A percentile compares a stretch with the other conserved stretches of the same genome.
Conservation (phyloP, 1,284 basidiomycete species). For the Kwoniella shivajii region DNA sequence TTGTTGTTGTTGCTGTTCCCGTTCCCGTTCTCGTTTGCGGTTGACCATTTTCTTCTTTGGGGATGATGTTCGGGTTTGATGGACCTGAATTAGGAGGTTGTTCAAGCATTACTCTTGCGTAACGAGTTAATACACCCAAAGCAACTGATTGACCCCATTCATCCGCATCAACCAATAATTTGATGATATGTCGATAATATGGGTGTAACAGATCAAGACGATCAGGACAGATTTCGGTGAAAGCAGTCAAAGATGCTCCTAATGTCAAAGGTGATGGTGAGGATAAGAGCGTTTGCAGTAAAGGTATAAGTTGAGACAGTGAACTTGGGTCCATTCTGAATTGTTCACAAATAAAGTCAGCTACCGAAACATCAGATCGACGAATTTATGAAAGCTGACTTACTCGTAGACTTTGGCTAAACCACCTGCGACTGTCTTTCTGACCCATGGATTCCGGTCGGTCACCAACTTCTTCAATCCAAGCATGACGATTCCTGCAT, state of each 20-base stretch:
- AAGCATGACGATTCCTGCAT: conserved; percentile 70
- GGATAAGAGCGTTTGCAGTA: conserved; percentile 72
- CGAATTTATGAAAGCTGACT: conserved; percentile 37
- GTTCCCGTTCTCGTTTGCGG: not conserved
- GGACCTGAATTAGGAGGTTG: conserved; percentile 59
- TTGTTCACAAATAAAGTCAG: not conserved
- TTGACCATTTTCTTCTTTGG: conserved; percentile 1
- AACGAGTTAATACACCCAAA: conserved; percentile 76
- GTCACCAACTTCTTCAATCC: conserved; percentile 88
- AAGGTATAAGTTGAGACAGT: conserved; percentile 70
- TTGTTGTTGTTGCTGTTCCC: too few species aligned
- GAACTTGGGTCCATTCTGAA: conserved; percentile 72
- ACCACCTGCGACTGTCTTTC: conserved; percentile 86
- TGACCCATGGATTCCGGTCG: conserved; percentile 89
- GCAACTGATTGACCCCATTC: conserved; percentile 93
- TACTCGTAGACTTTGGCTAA: conserved; percentile 84
- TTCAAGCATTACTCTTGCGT: conserved; percentile 80
- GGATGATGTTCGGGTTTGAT: conserved; percentile 5
- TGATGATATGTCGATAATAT: conserved; percentile 83
- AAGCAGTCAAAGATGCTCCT: conserved; percentile 82
- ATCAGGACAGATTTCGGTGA: conserved; percentile 78
- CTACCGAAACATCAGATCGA: too few species aligned
- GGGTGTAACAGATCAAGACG: conserved; percentile 83
- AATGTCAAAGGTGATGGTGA: conserved; percentile 86
- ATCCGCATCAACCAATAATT: conserved; percentile 83